phyloP scores from a whole-genome alignment of 371 early-diverging fungal genomes.

The Cokeromyces recurvatus region DNA sequence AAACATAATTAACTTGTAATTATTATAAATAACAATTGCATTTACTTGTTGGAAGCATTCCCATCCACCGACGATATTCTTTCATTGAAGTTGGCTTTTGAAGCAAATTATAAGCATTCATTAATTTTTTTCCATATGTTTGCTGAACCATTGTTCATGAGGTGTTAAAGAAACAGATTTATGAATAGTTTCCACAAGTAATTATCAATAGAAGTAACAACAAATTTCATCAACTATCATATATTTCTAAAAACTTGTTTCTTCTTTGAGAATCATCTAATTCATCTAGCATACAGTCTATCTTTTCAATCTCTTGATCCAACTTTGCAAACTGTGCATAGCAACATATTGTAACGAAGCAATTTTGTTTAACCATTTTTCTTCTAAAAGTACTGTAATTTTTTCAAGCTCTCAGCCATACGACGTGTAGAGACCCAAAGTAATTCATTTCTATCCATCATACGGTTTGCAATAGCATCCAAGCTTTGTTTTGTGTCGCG shows the following conservation, averaged over 20 bases:
- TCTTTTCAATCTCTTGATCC: background rate
- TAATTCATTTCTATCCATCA: conserved; percentile 37
- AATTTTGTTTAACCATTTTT: conserved; percentile 72
- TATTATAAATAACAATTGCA: no score
- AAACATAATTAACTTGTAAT: no score
- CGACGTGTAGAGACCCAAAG: conserved; percentile 56
- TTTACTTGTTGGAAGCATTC: conserved; percentile 55
- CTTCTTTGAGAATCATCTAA: conserved; percentile 35
- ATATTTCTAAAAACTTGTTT: conserved; percentile 47
- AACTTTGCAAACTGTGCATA: background rate
- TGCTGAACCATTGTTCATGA: conserved; percentile 70
- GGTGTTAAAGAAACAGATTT: conserved; percentile 36
- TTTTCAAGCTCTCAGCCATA: conserved; percentile 62
- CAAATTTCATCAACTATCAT: conserved; percentile 56
- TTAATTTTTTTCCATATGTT: conserved; percentile 50
- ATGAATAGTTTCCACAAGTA: conserved; percentile 36
- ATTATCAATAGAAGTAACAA: conserved; percentile 51
- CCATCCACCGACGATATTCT: conserved; percentile 56
- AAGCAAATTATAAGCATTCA: conserved; percentile 44
- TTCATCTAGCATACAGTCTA: background rate
- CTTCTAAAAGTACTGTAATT: conserved; percentile 81
- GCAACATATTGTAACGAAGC: conserved; percentile 51
- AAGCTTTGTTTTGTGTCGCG: conserved; percentile 38
- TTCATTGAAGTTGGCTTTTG: conserved; percentile 46
- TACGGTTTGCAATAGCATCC: conserved; percentile 35